A percentile compares a stretch with the other conserved stretches of the same genome.
Evolutionary conservation across 2,329 filamentous ascomycete species (phyloP).

Genomic region (Fusarium concolor): DNA sequence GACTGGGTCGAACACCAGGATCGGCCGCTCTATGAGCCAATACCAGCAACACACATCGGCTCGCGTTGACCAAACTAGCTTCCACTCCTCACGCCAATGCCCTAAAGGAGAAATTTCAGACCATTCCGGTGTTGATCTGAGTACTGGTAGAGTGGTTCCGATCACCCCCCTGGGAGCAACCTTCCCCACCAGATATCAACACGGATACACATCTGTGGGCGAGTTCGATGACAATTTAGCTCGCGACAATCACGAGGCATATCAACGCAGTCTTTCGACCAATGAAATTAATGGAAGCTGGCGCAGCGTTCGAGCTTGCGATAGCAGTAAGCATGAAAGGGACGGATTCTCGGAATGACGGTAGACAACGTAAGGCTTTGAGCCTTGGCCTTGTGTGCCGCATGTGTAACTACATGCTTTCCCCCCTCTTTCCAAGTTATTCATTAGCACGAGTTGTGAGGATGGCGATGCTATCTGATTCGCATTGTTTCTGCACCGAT

Average conservation of each 20-base stretch:
- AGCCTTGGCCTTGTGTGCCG: not conserved
- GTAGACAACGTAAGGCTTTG: not conserved
- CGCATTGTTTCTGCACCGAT: not conserved
- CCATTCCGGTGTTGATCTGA: not conserved
- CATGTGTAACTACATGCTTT: conserved; percentile 11
- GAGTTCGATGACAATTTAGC: not conserved
- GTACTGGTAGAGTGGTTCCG: not conserved
- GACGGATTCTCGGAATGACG: not conserved
- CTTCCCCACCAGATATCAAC: not conserved
- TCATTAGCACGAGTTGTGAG: not conserved
- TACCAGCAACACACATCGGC: conserved; percentile 20
- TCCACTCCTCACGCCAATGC: conserved; percentile 1
- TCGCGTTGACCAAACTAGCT: not conserved
- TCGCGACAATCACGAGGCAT: conserved; percentile 1
- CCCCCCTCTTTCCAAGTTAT: not conserved
- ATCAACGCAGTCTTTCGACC: conserved; percentile 2
- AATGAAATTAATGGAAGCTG: not conserved
- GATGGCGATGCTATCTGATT: not conserved
- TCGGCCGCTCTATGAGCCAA: conserved; percentile 24
- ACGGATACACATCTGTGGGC: conserved; percentile 1
- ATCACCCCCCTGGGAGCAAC: not conserved
- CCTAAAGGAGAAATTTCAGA: conserved; percentile 8
- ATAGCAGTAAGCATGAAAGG: not conserved
- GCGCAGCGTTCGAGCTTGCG: not conserved
- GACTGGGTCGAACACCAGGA: conserved; percentile 17